A percentile compares a stretch with the other conserved stretches of the same genome.
Conservation (phyloP, 768 basidiomycete genomes). For the Mycena belliarum region DNA sequence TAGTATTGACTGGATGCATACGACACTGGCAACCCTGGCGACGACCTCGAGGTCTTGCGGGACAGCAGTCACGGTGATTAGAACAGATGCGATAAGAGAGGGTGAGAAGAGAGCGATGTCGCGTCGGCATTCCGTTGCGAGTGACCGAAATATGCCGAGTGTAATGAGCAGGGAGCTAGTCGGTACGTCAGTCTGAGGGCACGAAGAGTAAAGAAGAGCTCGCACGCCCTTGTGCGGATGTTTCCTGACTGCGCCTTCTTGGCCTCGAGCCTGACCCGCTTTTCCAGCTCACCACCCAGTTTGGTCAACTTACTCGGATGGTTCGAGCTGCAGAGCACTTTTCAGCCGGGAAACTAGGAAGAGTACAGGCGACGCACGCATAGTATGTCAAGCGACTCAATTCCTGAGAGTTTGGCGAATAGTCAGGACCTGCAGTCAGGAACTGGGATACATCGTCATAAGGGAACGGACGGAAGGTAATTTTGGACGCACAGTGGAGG, state of each 20-base stretch:
- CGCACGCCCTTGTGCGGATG: conserved; percentile 77
- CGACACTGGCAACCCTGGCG: conserved; percentile 78
- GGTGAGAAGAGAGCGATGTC: conserved; percentile 78
- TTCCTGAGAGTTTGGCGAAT: conserved; percentile 81
- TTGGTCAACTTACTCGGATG: conserved; percentile 80
- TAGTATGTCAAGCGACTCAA: conserved; percentile 85
- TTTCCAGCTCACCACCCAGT: conserved; percentile 75
- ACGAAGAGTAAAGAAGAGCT: conserved; percentile 17
- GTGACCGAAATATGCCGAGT: conserved; percentile 75
- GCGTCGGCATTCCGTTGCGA: conserved; percentile 84
- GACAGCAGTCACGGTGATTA: conserved; percentile 53
- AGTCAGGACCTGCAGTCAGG: conserved; percentile 73
- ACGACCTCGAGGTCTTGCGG: conserved; percentile 72
- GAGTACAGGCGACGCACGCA: conserved; percentile 43
- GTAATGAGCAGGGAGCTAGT: conserved; percentile 78
- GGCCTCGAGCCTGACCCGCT: conserved; percentile 63
- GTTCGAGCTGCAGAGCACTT: conserved; percentile 52
- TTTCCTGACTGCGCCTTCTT: conserved; percentile 75
- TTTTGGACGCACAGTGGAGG: conserved; percentile 48
- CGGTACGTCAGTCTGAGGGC: background rate
- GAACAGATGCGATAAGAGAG: conserved; percentile 66
- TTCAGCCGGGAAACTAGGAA: background rate
- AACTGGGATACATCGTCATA: conserved; percentile 34
- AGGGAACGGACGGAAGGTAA: too few relatives aligned
- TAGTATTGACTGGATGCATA: conserved; percentile 38